Conservation (phyloP, 805 yeast species). For the Saccharomycopsis vini region DNA sequence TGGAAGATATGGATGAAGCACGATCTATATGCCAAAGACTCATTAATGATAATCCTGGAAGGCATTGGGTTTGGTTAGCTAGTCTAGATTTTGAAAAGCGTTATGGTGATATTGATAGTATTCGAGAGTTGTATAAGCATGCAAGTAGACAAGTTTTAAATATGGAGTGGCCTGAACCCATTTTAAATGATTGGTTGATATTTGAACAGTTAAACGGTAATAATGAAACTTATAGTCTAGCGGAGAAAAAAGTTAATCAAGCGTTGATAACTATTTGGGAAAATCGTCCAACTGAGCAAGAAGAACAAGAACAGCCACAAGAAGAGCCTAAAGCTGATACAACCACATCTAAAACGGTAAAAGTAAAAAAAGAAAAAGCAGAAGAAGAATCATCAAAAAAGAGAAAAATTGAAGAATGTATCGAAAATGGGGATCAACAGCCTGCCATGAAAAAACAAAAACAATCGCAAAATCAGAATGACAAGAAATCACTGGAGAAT, state of each 20-base stretch:
- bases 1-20: constrained; percentile 7
- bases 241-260: not conserved
- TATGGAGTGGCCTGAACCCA: constrained; percentile 6
- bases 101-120: not conserved
- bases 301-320: constrained; percentile 18
- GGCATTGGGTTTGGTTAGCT: constrained; percentile 3
- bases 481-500: constrained; percentile 15
- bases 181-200: constrained; percentile 5
- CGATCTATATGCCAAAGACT: not conserved
- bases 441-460: constrained; percentile 1
- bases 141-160: not conserved
- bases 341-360: too few species aligned
- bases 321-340: constrained; percentile 3
- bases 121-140: not conserved
- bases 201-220: constrained; percentile 6
- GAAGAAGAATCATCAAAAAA: not conserved
- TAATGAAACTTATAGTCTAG: not conserved
- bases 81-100: constrained; percentile 3
- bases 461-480: constrained; percentile 2
- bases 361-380: constrained; percentile 28
- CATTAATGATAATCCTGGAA: not conserved
- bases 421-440: constrained; percentile 8
- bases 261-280: not conserved
- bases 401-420: not conserved
- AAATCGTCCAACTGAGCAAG: constrained; percentile 26